Conservation (phyloP, 2,329 filamentous ascomycete genomes). For the Allantophomopsis cytisporea region DNA sequence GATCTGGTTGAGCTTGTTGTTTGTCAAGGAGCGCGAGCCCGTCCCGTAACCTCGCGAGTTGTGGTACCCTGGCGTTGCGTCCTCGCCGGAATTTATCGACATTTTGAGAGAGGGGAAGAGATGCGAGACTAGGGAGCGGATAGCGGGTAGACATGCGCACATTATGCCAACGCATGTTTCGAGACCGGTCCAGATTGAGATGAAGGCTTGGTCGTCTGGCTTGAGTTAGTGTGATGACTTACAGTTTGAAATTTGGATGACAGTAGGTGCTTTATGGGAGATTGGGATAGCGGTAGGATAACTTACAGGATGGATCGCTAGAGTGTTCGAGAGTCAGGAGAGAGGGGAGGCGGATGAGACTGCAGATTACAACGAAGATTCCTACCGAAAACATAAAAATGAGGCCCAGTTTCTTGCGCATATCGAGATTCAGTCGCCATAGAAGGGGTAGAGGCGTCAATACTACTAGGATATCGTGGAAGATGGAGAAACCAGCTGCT, state of each 20-base stretch:
- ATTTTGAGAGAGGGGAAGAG: neutral
- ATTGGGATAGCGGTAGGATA: neutral
- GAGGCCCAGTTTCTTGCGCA: slow-evolving; percentile 2
- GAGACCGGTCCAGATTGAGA: slow-evolving; percentile 54
- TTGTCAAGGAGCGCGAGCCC: too few relatives aligned
- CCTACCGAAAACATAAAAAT: slow-evolving; percentile 5
- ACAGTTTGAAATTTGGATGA: too few relatives aligned
- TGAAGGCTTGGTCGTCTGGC: slow-evolving; percentile 38
- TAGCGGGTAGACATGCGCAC: slow-evolving; percentile 48
- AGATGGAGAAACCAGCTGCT: slow-evolving; percentile 3
- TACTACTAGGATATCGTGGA: slow-evolving; percentile 4
- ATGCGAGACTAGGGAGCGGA: slow-evolving; percentile 38
- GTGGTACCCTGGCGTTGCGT: too few relatives aligned
- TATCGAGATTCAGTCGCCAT: slow-evolving; percentile 1
- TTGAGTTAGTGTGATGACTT: too few relatives aligned
- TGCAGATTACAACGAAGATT: slow-evolving; percentile 4
- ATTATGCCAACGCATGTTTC: slow-evolving; percentile 53
- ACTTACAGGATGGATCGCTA: slow-evolving; percentile 6
- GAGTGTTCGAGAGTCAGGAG: slow-evolving; percentile 2
- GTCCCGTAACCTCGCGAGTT: too few relatives aligned
- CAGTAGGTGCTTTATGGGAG: too few relatives aligned
- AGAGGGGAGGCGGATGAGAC: slow-evolving; percentile 2
- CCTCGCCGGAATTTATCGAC: too few relatives aligned
- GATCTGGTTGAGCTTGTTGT: too few relatives aligned
- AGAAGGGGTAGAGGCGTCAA: slow-evolving; percentile 4